These are phyloP conservation scores for Saccharomyces uvarum DNA, from an alignment of 1,139 yeast species.

Conservation along the genomic window DNA sequence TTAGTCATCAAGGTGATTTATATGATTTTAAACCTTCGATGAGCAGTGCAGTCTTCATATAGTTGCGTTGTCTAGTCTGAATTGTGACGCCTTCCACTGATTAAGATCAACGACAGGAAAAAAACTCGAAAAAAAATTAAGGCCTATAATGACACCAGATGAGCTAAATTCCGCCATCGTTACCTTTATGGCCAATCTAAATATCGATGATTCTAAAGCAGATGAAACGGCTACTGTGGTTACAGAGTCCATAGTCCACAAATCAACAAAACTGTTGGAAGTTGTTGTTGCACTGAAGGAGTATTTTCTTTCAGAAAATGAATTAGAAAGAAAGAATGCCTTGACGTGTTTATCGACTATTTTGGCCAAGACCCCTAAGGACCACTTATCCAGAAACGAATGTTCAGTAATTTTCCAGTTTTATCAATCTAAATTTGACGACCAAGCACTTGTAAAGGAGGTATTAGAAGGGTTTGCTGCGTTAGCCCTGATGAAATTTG, in stretches of 20 bases:
- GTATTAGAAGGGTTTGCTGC: constrained; percentile 51
- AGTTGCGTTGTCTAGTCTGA: background rate
- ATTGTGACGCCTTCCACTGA: background rate
- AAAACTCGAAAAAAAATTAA: background rate
- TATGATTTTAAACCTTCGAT: background rate
- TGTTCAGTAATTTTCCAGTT: constrained; percentile 61
- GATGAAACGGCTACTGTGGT: constrained; percentile 30
- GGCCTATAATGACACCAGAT: background rate
- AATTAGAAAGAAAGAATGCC: constrained; percentile 36
- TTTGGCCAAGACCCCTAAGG: constrained; percentile 35
- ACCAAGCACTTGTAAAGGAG: constrained; percentile 46
- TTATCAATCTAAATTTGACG: constrained; percentile 58
- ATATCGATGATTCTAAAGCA: constrained; percentile 34
- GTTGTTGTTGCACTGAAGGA: constrained; percentile 51
- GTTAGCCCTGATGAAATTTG: constrained; percentile 44
- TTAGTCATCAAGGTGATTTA: background rate
- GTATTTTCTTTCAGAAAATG: constrained; percentile 62
- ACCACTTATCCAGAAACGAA: constrained; percentile 51
- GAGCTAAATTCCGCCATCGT: constrained; percentile 24
- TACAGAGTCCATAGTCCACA: constrained; percentile 31
- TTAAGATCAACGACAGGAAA: background rate
- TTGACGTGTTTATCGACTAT: constrained; percentile 53
- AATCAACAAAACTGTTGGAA: constrained; percentile 41
- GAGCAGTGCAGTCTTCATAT: background rate
- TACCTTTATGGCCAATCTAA: constrained; percentile 39